Evolutionary conservation across 257 asterid species (phyloP), one percentile per base, ranked within the genome.

Genomic region (Rehmannia glutinosa): DNA sequence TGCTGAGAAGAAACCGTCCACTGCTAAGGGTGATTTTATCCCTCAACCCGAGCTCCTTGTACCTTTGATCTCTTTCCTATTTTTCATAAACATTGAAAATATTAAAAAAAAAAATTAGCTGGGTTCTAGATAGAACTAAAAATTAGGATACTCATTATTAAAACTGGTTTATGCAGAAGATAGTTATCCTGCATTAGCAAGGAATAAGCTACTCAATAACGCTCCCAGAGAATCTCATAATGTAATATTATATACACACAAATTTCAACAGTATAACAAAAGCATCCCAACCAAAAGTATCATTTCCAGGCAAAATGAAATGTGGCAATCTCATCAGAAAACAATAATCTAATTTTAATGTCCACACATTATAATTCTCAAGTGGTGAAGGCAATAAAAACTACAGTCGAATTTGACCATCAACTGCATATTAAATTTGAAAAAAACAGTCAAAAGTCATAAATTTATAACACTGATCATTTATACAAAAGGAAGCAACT

Each of bases 11-110:
- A 84, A 93, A 90, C 38, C 95, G 86, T 25, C 99, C 96, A 66
- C 99, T 91, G 84, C 99, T 90, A 28, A 93, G 97, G 45, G 96
- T 90, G 66, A 93, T 93, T 78, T 93, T 93, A 79, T 93, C 97
- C 80, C 96, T 88, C 75, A 90, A 77, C 4, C 99, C 97, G 54
- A 93, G 85, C 56, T 93, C 99, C 89, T 82, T 93, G 90, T 90
- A 93, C 81, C 97, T 85, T 62, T 86, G 99, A 75, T 93, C 95
- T 74, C 91, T 88, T 82, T 90, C 99, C 97, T 89, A 54, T 75
- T 68, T 75, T 33, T 6, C 28, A 62, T 35, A 57, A 71, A 42
- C 66, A 64, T 66, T 8, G 35, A 21, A 61, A 80, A 42, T 8
- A 9, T 33, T 47, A 56, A 23, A 21, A 55, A 49, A 20, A 25